Evolutionary conservation across 2,329 filamentous ascomycete genomes (phyloP).

Genomic region (Geosmithia morbida): DNA sequence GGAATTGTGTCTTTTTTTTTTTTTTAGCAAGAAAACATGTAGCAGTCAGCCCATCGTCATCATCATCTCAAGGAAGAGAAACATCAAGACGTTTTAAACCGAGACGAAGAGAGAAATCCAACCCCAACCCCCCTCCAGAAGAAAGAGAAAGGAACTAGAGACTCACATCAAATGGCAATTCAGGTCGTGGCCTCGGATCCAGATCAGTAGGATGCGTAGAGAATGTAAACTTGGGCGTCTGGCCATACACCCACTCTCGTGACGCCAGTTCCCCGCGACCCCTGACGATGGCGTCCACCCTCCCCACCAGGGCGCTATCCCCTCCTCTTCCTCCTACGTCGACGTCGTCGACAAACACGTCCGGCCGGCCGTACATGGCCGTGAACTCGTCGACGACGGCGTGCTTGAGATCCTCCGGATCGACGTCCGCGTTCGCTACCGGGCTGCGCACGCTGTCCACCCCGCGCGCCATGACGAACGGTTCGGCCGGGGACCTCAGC

Average conservation of each 20-base stretch:
- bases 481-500: conserved; percentile 63
- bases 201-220: conserved; percentile 44
- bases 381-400: conserved; percentile 53
- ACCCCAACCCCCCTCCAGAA: no score
- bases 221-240: conserved; percentile 75
- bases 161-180: conserved; percentile 29
- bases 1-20: conserved; percentile 12
- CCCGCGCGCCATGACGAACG: conserved; percentile 65
- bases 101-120: no score
- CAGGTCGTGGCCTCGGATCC: conserved; percentile 40
- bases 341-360: conserved; percentile 12
- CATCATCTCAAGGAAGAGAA: not conserved
- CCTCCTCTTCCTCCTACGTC: no score
- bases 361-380: conserved; percentile 40
- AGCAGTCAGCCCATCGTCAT: not conserved
- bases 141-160: not conserved
- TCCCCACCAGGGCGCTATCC: conserved; percentile 26
- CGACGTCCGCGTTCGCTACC: conserved; percentile 58
- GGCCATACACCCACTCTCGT: conserved; percentile 63
- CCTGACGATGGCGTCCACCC: conserved; percentile 21
- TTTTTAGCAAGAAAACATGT: no score
- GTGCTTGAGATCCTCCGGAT: conserved; percentile 26
- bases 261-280: conserved; percentile 30
- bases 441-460: conserved; percentile 84
- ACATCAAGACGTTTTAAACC: no score